Base-by-base conservation (phyloP, 345 rosid species). In the Euphorbia tirucalli region DNA sequence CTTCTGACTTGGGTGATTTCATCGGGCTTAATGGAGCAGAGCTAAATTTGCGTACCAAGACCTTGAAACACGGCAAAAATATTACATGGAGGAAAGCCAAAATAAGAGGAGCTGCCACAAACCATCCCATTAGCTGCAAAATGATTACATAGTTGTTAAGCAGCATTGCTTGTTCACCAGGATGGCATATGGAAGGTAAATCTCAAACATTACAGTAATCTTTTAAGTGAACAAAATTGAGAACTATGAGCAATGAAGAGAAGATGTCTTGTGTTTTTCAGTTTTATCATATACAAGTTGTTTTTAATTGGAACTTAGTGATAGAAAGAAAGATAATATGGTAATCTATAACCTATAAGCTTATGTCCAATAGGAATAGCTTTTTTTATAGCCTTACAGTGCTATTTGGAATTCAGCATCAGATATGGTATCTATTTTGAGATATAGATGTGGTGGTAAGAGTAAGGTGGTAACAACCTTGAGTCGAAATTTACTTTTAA, bases 81-180 rank as follows among this genome's bases (percentile, higher is more conserved):
- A 88, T 10, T 11, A 80, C 16, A 74, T 81, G 84, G 50, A 88
- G 87, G 11, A 61, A 70, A 21, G 71, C 83, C 75, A 88, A 27
- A 59, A 86, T 77, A 66, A 87, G 70, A 31, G 93, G 93, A 15
- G 87, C 82, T 1, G 91, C 89, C 1, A 90, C 84, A 41, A 84
- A 77, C 96, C 93, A 90, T 74, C 96, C 96, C 74, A 88, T 37
- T 80, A 90, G 67, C 96, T 90, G 91, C 86, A 74, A 25, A 76
- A 66, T 4, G n/a, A 55, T 15, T 21, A 24, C 1, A 15, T 30
- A 4, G 5, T 27, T 37, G 24, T 50, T 55, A 63, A 57, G 7
- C n/a, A n/a, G n/a, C n/a, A n/a, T n/a, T n/a, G n/a, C n/a, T n/a
- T n/a, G n/a, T n/a, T n/a, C n/a, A n/a, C n/a, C n/a, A n/a, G n/a